Percentiles rank a stretch among this genome's conserved stretches.
These are phyloP conservation scores for Lachancea quebecensis DNA, from an alignment of 805 yeast genomes.

Conservation along the genomic window DNA sequence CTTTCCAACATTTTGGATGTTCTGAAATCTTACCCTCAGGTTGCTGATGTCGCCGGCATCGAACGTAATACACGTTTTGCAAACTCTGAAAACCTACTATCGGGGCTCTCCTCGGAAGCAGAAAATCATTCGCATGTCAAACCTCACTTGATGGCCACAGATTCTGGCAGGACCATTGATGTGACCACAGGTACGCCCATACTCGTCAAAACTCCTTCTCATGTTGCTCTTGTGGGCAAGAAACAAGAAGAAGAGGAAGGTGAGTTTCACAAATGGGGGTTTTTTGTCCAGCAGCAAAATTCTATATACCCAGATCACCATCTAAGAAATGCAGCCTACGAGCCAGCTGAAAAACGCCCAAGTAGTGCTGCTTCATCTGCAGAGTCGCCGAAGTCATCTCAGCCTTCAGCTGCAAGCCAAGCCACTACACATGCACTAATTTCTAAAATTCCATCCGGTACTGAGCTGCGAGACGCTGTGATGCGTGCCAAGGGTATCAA, in stretches of 20 bases:
- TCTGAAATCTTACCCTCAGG: conserved; percentile 26
- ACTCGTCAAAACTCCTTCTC: conserved; percentile 54
- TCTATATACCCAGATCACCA: conserved; percentile 29
- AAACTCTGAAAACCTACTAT: conserved; percentile 13
- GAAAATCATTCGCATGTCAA: conserved; percentile 12
- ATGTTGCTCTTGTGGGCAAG: conserved; percentile 59
- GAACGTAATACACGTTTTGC: conserved; percentile 14
- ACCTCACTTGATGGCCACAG: conserved; percentile 71
- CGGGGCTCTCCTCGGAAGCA: conserved; percentile 1
- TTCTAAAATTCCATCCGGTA: conserved; percentile 40
- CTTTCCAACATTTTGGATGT: conserved; percentile 46
- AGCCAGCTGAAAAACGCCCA: conserved; percentile 1
- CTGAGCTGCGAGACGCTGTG: conserved; percentile 45
- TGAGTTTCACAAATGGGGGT: conserved; percentile 81
- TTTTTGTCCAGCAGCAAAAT: conserved; percentile 60
- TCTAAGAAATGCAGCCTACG: conserved; percentile 4
- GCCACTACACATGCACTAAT: conserved; percentile 14
- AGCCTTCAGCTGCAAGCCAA: conserved; percentile 11
- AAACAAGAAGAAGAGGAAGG: conserved; percentile 90
- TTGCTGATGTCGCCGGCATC: conserved; percentile 12
- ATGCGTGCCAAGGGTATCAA: conserved; percentile 71
- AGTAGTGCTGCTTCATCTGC: conserved; percentile 4
- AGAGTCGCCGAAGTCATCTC: conserved; percentile 8
- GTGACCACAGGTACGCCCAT: conserved; percentile 67
- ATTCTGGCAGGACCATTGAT: conserved; percentile 54